Evolutionary conservation across 2,329 filamentous ascomycete species (phyloP).

Genomic region (Xylariomycetidae sp.): DNA sequence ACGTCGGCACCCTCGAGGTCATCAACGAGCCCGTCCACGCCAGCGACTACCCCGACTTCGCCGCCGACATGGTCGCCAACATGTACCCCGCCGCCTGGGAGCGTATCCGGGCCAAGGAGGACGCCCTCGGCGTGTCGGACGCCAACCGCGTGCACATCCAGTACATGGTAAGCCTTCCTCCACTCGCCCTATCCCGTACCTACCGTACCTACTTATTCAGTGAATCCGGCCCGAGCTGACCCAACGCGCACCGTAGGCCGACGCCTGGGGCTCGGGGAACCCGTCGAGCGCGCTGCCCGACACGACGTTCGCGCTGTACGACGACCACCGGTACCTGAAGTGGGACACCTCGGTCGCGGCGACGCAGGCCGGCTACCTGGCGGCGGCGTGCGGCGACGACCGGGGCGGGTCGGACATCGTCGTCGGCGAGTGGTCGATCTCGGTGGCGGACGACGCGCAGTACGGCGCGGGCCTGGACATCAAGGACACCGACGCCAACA

Average conservation of each 20-base stretch:
- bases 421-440: slow-evolving; percentile 54
- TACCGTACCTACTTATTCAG: too few relatives aligned
- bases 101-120: slow-evolving; percentile 39
- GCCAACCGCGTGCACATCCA: slow-evolving; percentile 40
- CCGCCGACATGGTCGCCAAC: slow-evolving; percentile 28
- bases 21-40: slow-evolving; percentile 42
- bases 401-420: slow-evolving; percentile 37
- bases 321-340: slow-evolving; percentile 29
- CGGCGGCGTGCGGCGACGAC: slow-evolving; percentile 38
- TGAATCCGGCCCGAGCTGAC: slow-evolving; percentile 10
- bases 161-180: slow-evolving; percentile 24
- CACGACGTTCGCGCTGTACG: slow-evolving; percentile 28
- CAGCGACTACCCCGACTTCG: slow-evolving; percentile 19
- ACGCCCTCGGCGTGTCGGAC: slow-evolving; percentile 28
- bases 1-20: slow-evolving; percentile 44
- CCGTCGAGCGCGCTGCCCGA: slow-evolving; percentile 32
- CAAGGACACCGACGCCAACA: slow-evolving; percentile 29
- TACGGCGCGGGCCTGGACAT: slow-evolving; percentile 32
- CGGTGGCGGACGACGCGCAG: slow-evolving; percentile 43
- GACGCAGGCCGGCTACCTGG: slow-evolving; percentile 45
- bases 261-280: slow-evolving; percentile 44
- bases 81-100: slow-evolving; percentile 41
- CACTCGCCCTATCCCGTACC: too few relatives aligned
- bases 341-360: slow-evolving; percentile 39
- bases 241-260: slow-evolving; percentile 4